Evolutionary conservation across 768 basidiomycete genomes (phyloP), one percentile per base, ranked within the genome.

Genomic region (Pleurotus citrinopileatus): DNA sequence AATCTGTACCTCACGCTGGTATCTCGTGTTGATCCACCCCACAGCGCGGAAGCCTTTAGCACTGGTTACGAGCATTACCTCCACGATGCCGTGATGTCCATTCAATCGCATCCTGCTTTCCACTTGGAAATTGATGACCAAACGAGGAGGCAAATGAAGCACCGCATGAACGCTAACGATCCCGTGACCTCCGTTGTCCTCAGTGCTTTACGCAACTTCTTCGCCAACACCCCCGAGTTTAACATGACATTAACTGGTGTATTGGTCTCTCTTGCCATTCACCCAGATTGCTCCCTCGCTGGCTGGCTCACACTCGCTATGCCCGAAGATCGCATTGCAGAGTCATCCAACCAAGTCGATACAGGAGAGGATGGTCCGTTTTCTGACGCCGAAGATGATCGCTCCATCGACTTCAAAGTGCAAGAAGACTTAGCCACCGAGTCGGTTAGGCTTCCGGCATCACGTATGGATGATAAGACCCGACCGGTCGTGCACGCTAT

Each of bases 181-280:
- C 82, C 88, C 8, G 72, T 96, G 7, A 72, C 95, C 17, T 80
- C 83, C 2, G 70, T 80, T 22, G 63, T 96, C 45, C 78, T 97
- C 42, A 84, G 87, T 50, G 79, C 79, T 26, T 66, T 96, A 28
- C 73, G 88, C 48, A 76, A 74, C 55, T 96, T 98, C 77, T 91
- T 97, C 68, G 81, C 82, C 12, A 93, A 96, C 59, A 77, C 87
- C 0, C 85, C 94, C 10, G 89, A 94, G 59, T 83, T 80, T 67
- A 98, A 98, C 65, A 82, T 98, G 51, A 88, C 89, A 0, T 69
- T 98, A 57, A 97, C 92, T 3, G 91, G 91, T 19, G 82, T 87
- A 3, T 70, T 97, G 28, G 84, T 91, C 2, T 81, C 84, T 9
- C 71, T 98, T 15, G 91, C 92, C 0, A 72, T 86, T n/a, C 91